Evolutionary conservation across 169 alveolate genomes (phyloP).

Genomic region (Plasmodium berghei): DNA sequence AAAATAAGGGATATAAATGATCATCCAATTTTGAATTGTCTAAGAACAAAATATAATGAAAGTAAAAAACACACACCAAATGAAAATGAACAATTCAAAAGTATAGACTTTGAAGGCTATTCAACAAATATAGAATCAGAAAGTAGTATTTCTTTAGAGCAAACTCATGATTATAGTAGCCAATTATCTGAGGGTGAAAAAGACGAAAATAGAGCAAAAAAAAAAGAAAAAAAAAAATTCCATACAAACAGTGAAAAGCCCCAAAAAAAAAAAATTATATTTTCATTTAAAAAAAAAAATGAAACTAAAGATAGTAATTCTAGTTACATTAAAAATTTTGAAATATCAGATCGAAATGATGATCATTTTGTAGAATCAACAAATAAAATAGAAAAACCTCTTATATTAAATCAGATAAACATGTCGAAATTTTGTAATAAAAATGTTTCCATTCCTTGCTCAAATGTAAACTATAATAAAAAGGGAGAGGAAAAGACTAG

Average conservation of each 20-base stretch:
- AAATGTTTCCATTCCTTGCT: no score
- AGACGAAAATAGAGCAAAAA: background rate
- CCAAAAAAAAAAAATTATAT: background rate
- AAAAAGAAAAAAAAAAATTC: background rate
- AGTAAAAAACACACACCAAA: background rate
- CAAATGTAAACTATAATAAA: no score
- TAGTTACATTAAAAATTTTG: background rate
- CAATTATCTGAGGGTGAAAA: background rate
- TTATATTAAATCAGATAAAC: background rate
- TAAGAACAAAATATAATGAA: slow-evolving; percentile 7
- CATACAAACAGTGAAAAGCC: background rate
- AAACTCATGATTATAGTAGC: background rate
- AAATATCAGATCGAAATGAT: background rate
- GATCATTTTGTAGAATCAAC: background rate
- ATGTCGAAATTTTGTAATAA: background rate
- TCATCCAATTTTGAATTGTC: slow-evolving; percentile 9
- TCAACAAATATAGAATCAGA: background rate
- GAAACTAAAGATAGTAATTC: background rate
- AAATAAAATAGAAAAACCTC: background rate
- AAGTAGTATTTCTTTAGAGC: background rate
- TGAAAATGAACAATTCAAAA: slow-evolving; percentile 3
- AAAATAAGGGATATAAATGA: background rate
- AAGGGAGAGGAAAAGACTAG: no score
- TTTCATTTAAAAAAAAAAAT: slow-evolving; percentile 14
- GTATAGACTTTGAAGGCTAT: slow-evolving; percentile 11